Conservation (phyloP, 1,139 yeast genomes). For the Blastobotrys proliferans region DNA sequence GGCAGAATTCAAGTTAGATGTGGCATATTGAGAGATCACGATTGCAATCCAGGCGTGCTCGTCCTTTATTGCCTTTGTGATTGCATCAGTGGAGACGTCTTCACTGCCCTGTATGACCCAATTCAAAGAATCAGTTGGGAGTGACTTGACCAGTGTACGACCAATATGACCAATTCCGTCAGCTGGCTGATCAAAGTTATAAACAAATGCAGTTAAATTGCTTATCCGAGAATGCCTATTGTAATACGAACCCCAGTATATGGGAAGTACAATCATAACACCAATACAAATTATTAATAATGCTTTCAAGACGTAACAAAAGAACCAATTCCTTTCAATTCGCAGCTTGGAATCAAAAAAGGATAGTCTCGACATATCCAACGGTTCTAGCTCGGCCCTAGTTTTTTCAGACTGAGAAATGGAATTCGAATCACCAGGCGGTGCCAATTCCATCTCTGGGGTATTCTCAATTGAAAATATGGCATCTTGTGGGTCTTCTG, state of each 20-base stretch:
- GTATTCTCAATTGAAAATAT: no score
- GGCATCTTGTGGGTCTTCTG: no score
- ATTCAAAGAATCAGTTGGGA: slow-evolving; percentile 24
- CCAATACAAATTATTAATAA: slow-evolving; percentile 8
- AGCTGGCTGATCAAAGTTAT: slow-evolving; percentile 41
- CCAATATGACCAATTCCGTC: slow-evolving; percentile 34
- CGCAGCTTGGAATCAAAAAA: no score
- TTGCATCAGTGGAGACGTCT: slow-evolving; percentile 21
- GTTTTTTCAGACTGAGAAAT: no score
- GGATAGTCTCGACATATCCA: no score
- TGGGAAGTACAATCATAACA: slow-evolving; percentile 39
- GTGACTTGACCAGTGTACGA: slow-evolving; percentile 32
- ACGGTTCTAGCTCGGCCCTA: no score
- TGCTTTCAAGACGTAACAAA: no score
- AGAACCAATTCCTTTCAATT: no score
- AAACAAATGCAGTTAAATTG: slow-evolving; percentile 46
- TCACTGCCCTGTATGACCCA: slow-evolving; percentile 34
- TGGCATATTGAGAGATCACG: slow-evolving; percentile 23
- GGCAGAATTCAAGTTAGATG: slow-evolving; percentile 20
- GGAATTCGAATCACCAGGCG: no score
- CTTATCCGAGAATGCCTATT: slow-evolving; percentile 38
- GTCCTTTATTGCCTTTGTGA: slow-evolving; percentile 19
- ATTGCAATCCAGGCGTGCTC: slow-evolving; percentile 27
- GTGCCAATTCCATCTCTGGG: no score
- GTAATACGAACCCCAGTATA: slow-evolving; percentile 61